Evolutionary conservation across 2,329 filamentous ascomycete genomes (phyloP).

Genomic region (Graphiopsis chlorocephala): DNA sequence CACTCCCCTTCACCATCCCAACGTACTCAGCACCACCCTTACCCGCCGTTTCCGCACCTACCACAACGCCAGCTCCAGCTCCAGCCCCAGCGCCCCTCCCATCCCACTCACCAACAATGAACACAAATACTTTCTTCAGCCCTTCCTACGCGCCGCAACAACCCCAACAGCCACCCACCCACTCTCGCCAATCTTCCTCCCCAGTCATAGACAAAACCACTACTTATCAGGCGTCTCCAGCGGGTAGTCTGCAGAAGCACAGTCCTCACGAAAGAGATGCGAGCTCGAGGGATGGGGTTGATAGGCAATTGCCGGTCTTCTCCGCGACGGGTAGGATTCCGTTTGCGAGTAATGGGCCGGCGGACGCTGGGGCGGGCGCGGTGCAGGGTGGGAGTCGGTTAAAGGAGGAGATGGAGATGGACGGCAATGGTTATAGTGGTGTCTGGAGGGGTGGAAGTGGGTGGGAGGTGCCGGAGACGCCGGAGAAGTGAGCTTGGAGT

Average conservation of each 20-base stretch:
- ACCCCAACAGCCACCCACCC: background rate
- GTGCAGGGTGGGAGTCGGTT: background rate
- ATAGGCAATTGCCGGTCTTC: slow-evolving; percentile 26
- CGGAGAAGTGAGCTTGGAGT: slow-evolving; percentile 23
- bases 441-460: background rate
- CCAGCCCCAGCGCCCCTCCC: background rate
- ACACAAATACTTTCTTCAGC: background rate
- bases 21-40: background rate
- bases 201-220: slow-evolving; percentile 13
- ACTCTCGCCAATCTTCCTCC: slow-evolving; percentile 17
- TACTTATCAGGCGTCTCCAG: background rate
- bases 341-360: slow-evolving; percentile 23
- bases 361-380: background rate
- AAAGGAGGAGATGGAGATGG: background rate
- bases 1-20: background rate
- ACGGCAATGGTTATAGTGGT: background rate
- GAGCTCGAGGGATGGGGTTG: slow-evolving; percentile 2
- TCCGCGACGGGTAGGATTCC: slow-evolving; percentile 34
- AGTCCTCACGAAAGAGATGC: background rate
- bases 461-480: slow-evolving; percentile 48
- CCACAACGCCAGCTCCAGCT: background rate
- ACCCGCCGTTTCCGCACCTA: background rate
- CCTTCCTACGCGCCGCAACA: background rate
- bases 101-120: background rate
- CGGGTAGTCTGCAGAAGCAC: background rate